Percentiles rank a stretch among this genome's conserved stretches.
Conservation (phyloP, 192 early-diverging fungal species). For the Mortierella hygrophila region DNA sequence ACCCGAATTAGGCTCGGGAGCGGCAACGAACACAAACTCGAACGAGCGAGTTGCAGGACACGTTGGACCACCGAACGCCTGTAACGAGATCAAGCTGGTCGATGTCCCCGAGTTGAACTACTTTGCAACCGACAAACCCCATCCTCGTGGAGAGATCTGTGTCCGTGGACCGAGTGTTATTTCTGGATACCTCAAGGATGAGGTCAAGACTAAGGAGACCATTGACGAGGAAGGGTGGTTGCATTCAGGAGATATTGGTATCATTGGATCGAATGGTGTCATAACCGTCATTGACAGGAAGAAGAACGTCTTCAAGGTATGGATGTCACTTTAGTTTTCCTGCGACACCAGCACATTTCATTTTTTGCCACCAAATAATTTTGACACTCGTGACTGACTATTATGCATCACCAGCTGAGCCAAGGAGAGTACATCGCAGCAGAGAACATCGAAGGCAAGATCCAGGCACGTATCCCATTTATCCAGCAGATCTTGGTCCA, state of each 20-base stretch:
- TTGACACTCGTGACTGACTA: not conserved
- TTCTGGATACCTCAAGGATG: slow-evolving; percentile 82
- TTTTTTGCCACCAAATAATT: not conserved
- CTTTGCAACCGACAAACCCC: slow-evolving; percentile 77
- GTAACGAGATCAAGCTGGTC: slow-evolving; percentile 87
- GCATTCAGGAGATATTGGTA: slow-evolving; percentile 88
- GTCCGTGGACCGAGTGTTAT: slow-evolving; percentile 84
- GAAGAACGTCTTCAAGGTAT: slow-evolving; percentile 89
- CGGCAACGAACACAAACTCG: slow-evolving; percentile 61
- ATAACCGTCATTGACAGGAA: slow-evolving; percentile 87
- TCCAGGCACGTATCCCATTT: slow-evolving; percentile 64
- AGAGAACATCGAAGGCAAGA: slow-evolving; percentile 85
- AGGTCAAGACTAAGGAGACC: slow-evolving; percentile 80
- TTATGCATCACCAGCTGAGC: slow-evolving; percentile 14
- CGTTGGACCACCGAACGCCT: slow-evolving; percentile 78
- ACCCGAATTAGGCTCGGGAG: slow-evolving; percentile 53
- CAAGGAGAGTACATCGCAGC: slow-evolving; percentile 84
- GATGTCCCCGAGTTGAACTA: slow-evolving; percentile 93
- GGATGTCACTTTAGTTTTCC: slow-evolving; percentile 60
- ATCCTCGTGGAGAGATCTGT: slow-evolving; percentile 92
- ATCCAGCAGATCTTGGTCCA: slow-evolving; percentile 83
- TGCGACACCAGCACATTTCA: not conserved
- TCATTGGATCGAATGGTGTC: slow-evolving; percentile 73
- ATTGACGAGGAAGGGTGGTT: slow-evolving; percentile 91
- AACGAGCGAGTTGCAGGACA: slow-evolving; percentile 81